phyloP scores from a whole-genome alignment of 345 rosid species.

The Pistacia vera region DNA sequence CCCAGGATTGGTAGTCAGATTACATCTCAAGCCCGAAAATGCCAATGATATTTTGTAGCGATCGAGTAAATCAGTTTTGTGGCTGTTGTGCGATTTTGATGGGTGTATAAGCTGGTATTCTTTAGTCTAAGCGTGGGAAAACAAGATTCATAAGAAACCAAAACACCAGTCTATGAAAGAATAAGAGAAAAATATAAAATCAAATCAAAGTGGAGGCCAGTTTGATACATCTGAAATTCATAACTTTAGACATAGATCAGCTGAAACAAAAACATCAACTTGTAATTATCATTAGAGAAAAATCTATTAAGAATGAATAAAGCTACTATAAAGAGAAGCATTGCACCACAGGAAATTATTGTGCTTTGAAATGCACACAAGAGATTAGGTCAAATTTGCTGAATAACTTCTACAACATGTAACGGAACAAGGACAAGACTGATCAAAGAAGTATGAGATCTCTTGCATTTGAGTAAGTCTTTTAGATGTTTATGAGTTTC shows the following conservation, averaged over 20 bases:
- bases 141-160: constrained; percentile 35
- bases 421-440: neutral
- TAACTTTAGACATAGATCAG: neutral
- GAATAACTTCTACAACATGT: neutral
- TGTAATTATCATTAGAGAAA: neutral
- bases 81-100: constrained; percentile 24
- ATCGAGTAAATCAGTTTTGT: constrained; percentile 36
- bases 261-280: neutral
- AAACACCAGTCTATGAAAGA: neutral
- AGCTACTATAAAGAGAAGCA: neutral
- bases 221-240: constrained; percentile 4
- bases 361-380: neutral
- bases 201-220: neutral
- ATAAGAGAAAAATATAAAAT: constrained; percentile 1
- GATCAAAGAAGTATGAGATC: neutral
- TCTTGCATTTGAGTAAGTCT: neutral
- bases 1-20: constrained; percentile 88
- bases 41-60: constrained; percentile 86
- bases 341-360: neutral
- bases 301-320: neutral
- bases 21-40: constrained; percentile 90
- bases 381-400: too few relatives aligned
- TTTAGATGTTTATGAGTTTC: neutral
- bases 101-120: constrained; percentile 69
- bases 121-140: constrained; percentile 59